Evolutionary conservation across 192 early-diverging fungal species (phyloP).

Genomic region (Coemansia sp.): DNA sequence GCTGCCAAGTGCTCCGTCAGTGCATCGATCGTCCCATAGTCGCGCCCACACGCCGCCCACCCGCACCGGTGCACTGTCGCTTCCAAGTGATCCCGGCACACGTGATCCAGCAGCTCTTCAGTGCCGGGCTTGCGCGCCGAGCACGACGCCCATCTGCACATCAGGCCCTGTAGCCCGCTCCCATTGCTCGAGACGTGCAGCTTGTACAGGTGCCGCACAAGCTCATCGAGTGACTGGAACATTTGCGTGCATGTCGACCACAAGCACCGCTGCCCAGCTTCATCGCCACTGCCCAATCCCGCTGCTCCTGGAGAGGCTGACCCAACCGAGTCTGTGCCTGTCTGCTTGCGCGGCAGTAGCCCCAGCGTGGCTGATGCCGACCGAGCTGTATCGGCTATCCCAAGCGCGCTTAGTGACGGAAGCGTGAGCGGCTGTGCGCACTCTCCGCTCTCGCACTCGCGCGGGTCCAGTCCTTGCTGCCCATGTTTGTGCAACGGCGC

Average conservation of each 20-base stretch:
- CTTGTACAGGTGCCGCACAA: conserved; percentile 55
- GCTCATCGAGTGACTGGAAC: conserved; percentile 49
- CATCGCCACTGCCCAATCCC: background rate
- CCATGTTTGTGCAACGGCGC: conserved; percentile 44
- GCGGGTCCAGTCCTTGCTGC: conserved; percentile 19
- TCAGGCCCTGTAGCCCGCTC: conserved; percentile 13
- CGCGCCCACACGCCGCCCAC: conserved; percentile 65
- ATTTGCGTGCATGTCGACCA: conserved; percentile 71
- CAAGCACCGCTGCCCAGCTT: conserved; percentile 55
- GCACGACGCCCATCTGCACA: conserved; percentile 69
- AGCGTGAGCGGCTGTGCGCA: conserved; percentile 40
- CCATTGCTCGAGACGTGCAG: conserved; percentile 54
- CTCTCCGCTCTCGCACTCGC: conserved; percentile 36
- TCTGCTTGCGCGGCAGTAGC: background rate
- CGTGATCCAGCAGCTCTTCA: conserved; percentile 62
- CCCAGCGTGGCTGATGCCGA: background rate
- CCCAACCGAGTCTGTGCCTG: background rate
- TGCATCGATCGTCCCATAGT: conserved; percentile 32
- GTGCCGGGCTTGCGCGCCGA: conserved; percentile 53
- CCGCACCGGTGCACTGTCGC: conserved; percentile 65
- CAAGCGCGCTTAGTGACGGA: conserved; percentile 48
- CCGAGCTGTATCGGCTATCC: conserved; percentile 20
- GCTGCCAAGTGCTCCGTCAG: conserved; percentile 49
- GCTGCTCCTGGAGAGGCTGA: background rate
- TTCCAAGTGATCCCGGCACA: conserved; percentile 61